Evolutionary conservation across 768 basidiomycete species (phyloP).

Genomic region (Suillus hirtellus): DNA sequence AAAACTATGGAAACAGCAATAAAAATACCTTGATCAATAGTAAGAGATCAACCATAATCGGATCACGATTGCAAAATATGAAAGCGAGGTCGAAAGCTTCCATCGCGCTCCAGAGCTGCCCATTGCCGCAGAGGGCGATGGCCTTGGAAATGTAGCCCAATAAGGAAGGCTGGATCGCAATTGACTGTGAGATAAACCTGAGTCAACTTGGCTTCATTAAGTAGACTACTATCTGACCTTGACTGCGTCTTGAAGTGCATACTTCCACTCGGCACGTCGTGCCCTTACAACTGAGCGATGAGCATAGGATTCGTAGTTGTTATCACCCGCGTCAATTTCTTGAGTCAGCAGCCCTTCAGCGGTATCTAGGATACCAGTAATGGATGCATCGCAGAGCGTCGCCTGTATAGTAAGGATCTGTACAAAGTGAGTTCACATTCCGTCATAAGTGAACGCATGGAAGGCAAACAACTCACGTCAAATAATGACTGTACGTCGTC

Average conservation of each 20-base stretch:
- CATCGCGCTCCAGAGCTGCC: neutral
- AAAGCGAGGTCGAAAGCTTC: slow-evolving; percentile 5
- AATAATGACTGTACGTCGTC: neutral
- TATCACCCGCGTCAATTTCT: neutral
- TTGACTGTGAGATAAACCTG: neutral
- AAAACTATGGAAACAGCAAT: neutral
- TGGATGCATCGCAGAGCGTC: neutral
- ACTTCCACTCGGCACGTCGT: neutral
- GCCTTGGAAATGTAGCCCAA: neutral
- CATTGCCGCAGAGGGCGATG: neutral
- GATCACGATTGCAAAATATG: neutral
- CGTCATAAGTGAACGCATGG: neutral
- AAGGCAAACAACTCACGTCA: slow-evolving; percentile 1
- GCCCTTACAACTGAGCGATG: neutral
- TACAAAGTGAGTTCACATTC: neutral
- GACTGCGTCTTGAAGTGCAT: neutral
- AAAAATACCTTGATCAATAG: neutral
- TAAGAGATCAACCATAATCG: neutral
- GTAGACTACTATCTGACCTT: neutral
- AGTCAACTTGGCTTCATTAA: neutral
- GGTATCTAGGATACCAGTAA: neutral
- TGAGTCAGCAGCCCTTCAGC: neutral
- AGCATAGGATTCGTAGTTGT: neutral
- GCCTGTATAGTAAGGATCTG: neutral
- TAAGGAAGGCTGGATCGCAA: neutral